Evolutionary conservation across 371 early-diverging fungal genomes (phyloP), one percentile per base, ranked within the genome.

Genomic region (Polyrhizophydium stewartii): DNA sequence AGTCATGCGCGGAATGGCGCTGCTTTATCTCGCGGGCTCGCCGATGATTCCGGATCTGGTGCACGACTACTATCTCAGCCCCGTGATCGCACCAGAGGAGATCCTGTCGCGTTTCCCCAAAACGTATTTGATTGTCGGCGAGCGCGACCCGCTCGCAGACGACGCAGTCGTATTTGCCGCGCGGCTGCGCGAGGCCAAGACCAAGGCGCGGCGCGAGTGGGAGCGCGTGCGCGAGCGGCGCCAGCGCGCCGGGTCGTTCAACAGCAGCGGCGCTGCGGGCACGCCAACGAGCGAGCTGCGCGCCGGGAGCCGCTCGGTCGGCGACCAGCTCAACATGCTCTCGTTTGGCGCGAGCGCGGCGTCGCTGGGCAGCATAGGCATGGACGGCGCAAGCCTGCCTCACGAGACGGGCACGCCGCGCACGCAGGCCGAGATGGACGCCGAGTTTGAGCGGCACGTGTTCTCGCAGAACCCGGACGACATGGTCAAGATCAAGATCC

Each of bases 121-220:
- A 22, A 89, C 90, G 0, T 94, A 89, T 67, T 84, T 96, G 66
- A 81, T 96, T 43, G 90, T 90, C 61, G 98, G 98, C 53, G 97
- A 96, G 65, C 90, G 90, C 62, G 98, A 97, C 71, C 98, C 98
- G 0, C 80, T 97, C 27, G 92, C 96, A 0, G 98, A 97, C 70
- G 98, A 97, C 70, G 91, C 96, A 0, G 88, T 96, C 19, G 78
- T 96, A 25, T 89, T 96, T 70, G 94, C 92, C 21, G 93, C 89
- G 9, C 85, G 93, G 17, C 74, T 96, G 38, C 87, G 96, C 47
- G 85, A 87, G 35, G 93, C 93, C 32, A 74, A 76, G 52, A 32
- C 25, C 37, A 73, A 72, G 60, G 77, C 79, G 13, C 59, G 60
- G 27, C 35, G 60, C 37, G 75, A 73, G 63, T 76, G 75, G 75